These are phyloP conservation scores for Cyclotella choctawhatcheeana DNA, from an alignment of 108 stramenopile species.

Conservation along the genomic window DNA sequence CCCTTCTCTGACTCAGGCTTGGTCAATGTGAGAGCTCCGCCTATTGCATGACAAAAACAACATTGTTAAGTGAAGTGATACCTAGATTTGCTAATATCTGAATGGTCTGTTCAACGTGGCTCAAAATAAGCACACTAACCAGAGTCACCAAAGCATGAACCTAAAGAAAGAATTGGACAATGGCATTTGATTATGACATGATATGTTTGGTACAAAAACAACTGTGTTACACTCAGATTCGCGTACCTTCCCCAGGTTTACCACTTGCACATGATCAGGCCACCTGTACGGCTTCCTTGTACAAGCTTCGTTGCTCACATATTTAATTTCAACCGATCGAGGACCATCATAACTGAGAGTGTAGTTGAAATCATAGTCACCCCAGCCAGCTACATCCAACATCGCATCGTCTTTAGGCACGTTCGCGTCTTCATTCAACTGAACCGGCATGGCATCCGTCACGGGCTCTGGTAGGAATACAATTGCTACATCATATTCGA, in stretches of 20 bases:
- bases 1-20: not conserved
- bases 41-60: not conserved
- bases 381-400: conserved; percentile 16
- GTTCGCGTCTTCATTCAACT: conserved; percentile 12
- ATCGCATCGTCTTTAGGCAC: not conserved
- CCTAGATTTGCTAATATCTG: too few relatives aligned
- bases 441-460: not conserved
- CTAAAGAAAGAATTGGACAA: too few relatives aligned
- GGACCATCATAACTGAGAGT: not conserved
- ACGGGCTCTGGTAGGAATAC: conserved; percentile 4
- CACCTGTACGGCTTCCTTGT: conserved; percentile 10
- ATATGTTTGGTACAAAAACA: too few relatives aligned
- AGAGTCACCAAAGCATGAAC: not conserved
- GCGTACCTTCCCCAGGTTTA: too few relatives aligned
- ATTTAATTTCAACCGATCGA: not conserved
- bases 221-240: too few relatives aligned
- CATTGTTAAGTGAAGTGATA: not conserved
- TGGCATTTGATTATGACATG: too few relatives aligned
- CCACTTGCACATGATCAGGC: not conserved
- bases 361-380: too few relatives aligned
- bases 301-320: conserved; percentile 1
- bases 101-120: not conserved
- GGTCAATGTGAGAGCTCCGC: not conserved
- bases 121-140: not conserved
- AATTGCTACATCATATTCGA: conserved; percentile 6